Evolutionary conservation across 371 early-diverging fungal species (phyloP).

Genomic region (Actinomucor elegans): DNA sequence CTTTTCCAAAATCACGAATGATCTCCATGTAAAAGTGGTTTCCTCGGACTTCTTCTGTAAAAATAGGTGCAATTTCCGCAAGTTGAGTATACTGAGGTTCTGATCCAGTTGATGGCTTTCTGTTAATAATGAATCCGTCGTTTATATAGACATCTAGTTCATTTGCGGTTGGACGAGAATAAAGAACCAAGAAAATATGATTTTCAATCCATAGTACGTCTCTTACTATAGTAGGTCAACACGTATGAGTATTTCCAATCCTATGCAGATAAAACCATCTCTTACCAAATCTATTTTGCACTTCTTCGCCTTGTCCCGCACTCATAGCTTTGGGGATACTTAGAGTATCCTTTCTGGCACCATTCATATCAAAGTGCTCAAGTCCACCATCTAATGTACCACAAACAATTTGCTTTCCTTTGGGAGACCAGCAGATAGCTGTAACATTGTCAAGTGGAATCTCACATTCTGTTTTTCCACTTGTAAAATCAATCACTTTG

Average conservation of each 20-base stretch:
- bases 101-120: conserved; percentile 19
- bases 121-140: conserved; percentile 37
- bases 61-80: conserved; percentile 42
- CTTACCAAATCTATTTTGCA: conserved; percentile 33
- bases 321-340: conserved; percentile 25
- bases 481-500: conserved; percentile 23
- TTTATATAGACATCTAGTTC: conserved; percentile 26
- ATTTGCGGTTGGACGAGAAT: conserved; percentile 17
- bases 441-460: conserved; percentile 27
- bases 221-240: conserved; percentile 26
- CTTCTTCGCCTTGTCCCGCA: conserved; percentile 18
- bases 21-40: conserved; percentile 44
- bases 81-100: conserved; percentile 27
- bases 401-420: conserved; percentile 55
- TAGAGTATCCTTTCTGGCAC: conserved; percentile 22
- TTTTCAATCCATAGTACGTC: conserved; percentile 48
- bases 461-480: conserved; percentile 14
- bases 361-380: conserved; percentile 35
- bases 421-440: conserved; percentile 57
- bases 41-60: conserved; percentile 29
- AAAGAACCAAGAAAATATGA: conserved; percentile 36
- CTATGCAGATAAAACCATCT: too few species aligned
- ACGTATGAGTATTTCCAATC: too few species aligned
- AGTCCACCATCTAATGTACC: conserved; percentile 42
- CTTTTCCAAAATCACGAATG: conserved; percentile 36